A percentile compares a stretch with the other conserved stretches of the same genome.
phyloP scores from a whole-genome alignment of 2,329 filamentous ascomycete genomes.

The Monosporascus cannonballus region DNA sequence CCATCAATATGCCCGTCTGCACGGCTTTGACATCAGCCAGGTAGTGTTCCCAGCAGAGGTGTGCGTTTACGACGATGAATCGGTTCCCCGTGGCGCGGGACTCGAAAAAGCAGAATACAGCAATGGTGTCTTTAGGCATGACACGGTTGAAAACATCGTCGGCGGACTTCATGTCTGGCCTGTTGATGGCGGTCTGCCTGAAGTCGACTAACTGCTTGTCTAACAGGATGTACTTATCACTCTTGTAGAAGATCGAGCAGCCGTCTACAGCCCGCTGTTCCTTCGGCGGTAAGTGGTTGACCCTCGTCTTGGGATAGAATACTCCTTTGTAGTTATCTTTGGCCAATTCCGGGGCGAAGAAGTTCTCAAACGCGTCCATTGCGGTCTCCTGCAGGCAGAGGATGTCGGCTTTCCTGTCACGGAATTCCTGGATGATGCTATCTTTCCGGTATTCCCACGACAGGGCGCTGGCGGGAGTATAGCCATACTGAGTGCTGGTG shows the following conservation, averaged over 20 bases:
- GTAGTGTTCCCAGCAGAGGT: constrained; percentile 90
- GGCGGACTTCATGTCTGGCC: constrained; percentile 94
- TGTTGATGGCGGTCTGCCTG: constrained; percentile 82
- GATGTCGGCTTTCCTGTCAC: constrained; percentile 76
- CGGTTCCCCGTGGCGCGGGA: constrained; percentile 85
- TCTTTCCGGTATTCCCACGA: constrained; percentile 82
- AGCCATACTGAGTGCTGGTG: constrained; percentile 79
- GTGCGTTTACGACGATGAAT: constrained; percentile 87
- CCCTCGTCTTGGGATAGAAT: constrained; percentile 84
- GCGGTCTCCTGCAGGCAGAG: constrained; percentile 93
- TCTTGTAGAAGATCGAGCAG: constrained; percentile 95
- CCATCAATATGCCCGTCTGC: constrained; percentile 92
- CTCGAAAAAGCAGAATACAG: constrained; percentile 85
- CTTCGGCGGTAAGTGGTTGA: constrained; percentile 85
- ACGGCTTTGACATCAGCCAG: constrained; percentile 94
- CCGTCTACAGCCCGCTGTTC: constrained; percentile 89
- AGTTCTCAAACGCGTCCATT: constrained; percentile 84
- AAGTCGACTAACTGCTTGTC: constrained; percentile 96
- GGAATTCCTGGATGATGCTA: constrained; percentile 77
- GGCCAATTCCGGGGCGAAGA: constrained; percentile 80
- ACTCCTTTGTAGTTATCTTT: constrained; percentile 89
- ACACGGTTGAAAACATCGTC: constrained; percentile 98
- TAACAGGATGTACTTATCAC: constrained; percentile 85
- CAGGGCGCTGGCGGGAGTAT: constrained; percentile 76
- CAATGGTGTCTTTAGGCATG: constrained; percentile 98